phyloP scores from a whole-genome alignment of 2,329 filamentous ascomycete species.

The Chaetomium sp. region DNA sequence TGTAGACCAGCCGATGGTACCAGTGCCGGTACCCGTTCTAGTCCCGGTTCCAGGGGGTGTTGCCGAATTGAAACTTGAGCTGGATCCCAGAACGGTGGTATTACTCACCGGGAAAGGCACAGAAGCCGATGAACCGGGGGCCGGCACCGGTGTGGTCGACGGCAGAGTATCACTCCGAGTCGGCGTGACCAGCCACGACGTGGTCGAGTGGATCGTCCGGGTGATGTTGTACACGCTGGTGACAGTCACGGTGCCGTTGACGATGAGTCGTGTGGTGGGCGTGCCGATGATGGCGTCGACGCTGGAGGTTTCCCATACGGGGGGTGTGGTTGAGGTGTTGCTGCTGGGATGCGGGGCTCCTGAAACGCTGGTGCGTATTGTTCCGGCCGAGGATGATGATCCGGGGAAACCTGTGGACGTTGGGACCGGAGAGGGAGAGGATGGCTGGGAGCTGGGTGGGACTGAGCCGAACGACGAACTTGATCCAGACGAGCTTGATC shows the following conservation, averaged over 20 bases:
- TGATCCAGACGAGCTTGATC: not conserved
- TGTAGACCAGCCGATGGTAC: not conserved
- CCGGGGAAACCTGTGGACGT: not conserved
- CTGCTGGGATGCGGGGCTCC: not conserved
- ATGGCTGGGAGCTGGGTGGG: too few species aligned
- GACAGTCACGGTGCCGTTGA: not conserved
- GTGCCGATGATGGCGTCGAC: slow-evolving; percentile 6
- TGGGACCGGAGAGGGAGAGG: too few species aligned
- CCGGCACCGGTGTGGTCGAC: not conserved
- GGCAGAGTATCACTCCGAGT: not conserved
- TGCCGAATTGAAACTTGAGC: not conserved
- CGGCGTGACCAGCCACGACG: too few species aligned
- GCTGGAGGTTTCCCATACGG: slow-evolving; percentile 4
- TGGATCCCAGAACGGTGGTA: not conserved
- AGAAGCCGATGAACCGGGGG: not conserved
- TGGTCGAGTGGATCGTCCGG: not conserved
- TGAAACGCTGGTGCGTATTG: not conserved
- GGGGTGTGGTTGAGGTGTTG: not conserved
- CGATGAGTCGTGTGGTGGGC: not conserved
- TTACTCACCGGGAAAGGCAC: slow-evolving; percentile 11
- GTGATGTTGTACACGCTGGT: not conserved
- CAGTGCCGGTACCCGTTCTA: too few species aligned
- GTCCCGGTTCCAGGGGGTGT: not conserved
- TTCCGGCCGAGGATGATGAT: not conserved
- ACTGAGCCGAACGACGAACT: too few species aligned